phyloP scores from a whole-genome alignment of 1,139 yeast genomes.

The Saccharomycopsis hybrid region DNA sequence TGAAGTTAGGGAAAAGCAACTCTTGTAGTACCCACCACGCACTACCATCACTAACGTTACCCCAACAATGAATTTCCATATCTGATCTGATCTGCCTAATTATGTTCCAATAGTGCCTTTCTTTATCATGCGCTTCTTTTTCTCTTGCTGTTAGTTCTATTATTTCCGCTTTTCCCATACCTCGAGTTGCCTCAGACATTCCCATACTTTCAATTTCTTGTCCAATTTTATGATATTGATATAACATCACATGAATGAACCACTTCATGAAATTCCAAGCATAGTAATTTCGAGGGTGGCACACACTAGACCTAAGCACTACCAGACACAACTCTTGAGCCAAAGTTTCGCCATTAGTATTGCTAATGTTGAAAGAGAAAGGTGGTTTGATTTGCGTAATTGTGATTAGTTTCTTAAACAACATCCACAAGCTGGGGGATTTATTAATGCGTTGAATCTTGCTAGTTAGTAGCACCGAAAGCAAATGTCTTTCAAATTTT shows the following conservation, averaged over 20 bases:
- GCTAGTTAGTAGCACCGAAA: conserved; percentile 13
- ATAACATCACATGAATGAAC: conserved; percentile 7
- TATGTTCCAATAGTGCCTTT: no score
- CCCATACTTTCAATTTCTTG: no score
- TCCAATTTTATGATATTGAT: no score
- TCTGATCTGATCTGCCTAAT: no score
- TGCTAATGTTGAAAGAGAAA: background rate
- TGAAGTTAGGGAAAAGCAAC: conserved; percentile 1
- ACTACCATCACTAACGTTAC: background rate
- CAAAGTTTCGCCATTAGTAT: background rate
- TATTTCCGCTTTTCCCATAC: no score
- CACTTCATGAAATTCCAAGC: conserved; percentile 19
- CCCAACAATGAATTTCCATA: background rate
- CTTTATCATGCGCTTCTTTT: no score
- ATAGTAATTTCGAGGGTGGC: conserved; percentile 19
- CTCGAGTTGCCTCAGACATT: no score
- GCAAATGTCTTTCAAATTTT: conserved; percentile 8
- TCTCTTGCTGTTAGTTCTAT: no score
- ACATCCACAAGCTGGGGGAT: background rate
- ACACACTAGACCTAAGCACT: conserved; percentile 7
- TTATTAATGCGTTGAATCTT: background rate
- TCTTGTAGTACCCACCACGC: conserved; percentile 1
- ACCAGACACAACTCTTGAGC: background rate
- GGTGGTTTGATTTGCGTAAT: background rate
- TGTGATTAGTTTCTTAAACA: background rate